Evolutionary conservation across 179 eudicot genomes (phyloP).

Genomic region (Silene vulgaris): DNA sequence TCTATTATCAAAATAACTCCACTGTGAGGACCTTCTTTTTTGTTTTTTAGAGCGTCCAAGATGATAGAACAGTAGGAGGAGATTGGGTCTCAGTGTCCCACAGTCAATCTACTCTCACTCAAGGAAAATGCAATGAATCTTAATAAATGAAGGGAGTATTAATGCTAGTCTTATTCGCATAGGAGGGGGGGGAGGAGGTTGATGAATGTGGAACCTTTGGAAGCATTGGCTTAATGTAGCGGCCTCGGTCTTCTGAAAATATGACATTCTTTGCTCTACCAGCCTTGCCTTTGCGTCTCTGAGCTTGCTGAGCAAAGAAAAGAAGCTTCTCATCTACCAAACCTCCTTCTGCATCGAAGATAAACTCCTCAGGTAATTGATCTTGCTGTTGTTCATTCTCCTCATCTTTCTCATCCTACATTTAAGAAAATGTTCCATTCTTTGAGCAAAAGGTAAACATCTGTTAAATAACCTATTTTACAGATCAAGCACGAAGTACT

Average conservation of each 20-base stretch:
- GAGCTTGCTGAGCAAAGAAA: slow-evolving; percentile 99
- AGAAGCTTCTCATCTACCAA: slow-evolving; percentile 96
- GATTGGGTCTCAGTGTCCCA: too few relatives aligned
- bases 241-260: slow-evolving; percentile 96
- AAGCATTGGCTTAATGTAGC: slow-evolving; percentile 97
- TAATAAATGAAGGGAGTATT: background rate
- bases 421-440: slow-evolving; percentile 20
- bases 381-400: slow-evolving; percentile 81
- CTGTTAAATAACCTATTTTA: background rate
- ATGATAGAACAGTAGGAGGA: background rate
- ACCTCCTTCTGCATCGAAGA: slow-evolving; percentile 98
- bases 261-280: slow-evolving; percentile 98
- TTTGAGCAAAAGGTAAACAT: slow-evolving; percentile 15
- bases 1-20: background rate
- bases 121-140: background rate
- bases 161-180: background rate
- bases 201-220: slow-evolving; percentile 58
- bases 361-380: slow-evolving; percentile 92
- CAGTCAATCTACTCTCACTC: too few relatives aligned
- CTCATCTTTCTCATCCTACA: slow-evolving; percentile 54
- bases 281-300: slow-evolving; percentile 86
- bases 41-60: background rate
- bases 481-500: slow-evolving; percentile 7
- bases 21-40: background rate
- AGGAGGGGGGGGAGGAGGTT: background rate